Base-by-base conservation (phyloP, 2,329 filamentous ascomycete species). In the Claviceps sp. region DNA sequence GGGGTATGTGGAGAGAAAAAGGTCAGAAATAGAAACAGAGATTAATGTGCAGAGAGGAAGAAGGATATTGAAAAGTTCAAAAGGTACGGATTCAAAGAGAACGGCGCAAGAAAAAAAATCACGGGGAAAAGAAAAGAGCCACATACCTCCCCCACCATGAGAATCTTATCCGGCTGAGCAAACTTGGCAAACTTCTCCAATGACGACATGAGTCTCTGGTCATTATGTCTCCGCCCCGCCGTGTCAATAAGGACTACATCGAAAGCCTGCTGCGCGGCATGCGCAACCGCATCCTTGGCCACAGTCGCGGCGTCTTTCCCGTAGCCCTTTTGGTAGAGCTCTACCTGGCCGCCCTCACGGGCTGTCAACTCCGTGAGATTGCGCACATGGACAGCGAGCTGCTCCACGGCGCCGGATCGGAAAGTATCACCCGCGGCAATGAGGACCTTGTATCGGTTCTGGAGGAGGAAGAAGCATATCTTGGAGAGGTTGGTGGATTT, bases 401-500 rank as follows among this genome's bases (percentile, higher is more conserved):
- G 93, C 72, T 98, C 93, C 50, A 98, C 94, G 41, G 93, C 93
- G 38, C 93, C 93, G 10, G 89, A 95, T 58, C 93, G 86, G 77
- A 98, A 98, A 2, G 93, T 98, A 67, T 98, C 91, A 60, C 88
- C 93, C 10, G 93, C 91, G 14, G 89, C 91, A 58, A 98, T 88
- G 53, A 98, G 78, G 16, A 98, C 89, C 63, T 87, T 87, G 74
- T 95, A 94, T 66, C 94, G 90, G 74, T 98, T 98, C 69, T 98
- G 91, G 37, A 98, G 76, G 40, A 98, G 76, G 73, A 98, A 98
- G 71, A 93, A 98, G 68, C 90, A 95, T 59, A 98, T 95, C 70
- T 98, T 98, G 68, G 88, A 91, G 40, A 98, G 76, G 65, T 96
- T 97, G 50, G 93, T 98, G 16, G 90, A 96, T 72, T 98, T 98